A percentile compares a stretch with the other conserved stretches of the same genome.
Conservation (phyloP, 2,329 filamentous ascomycete species). For the Byssoonygena ceratinophila region DNA sequence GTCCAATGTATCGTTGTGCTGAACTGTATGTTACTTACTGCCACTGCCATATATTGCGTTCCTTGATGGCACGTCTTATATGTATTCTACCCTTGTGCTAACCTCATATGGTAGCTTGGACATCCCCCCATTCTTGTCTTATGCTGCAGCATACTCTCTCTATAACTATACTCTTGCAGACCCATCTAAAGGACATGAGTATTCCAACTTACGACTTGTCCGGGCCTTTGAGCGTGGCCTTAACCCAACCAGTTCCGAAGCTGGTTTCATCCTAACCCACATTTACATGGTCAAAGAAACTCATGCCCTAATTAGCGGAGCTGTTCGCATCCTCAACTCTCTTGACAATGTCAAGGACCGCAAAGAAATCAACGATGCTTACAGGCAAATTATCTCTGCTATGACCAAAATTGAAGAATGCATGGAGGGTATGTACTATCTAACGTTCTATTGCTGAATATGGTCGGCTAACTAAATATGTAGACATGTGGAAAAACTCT, state of each 20-base stretch:
- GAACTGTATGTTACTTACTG: slow-evolving; percentile 56
- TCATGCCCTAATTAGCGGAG: slow-evolving; percentile 62
- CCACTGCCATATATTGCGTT: background rate
- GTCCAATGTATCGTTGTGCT: slow-evolving; percentile 72
- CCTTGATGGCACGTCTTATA: background rate
- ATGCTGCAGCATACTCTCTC: slow-evolving; percentile 52
- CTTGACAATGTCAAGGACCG: slow-evolving; percentile 43
- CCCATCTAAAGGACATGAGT: slow-evolving; percentile 43
- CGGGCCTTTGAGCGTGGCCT: slow-evolving; percentile 86
- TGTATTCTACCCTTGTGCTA: background rate
- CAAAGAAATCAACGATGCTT: slow-evolving; percentile 52
- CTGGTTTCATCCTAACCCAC: slow-evolving; percentile 91
- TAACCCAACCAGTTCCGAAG: slow-evolving; percentile 77
- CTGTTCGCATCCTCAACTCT: slow-evolving; percentile 55
- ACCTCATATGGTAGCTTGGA: slow-evolving; percentile 42
- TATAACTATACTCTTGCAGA: slow-evolving; percentile 55
- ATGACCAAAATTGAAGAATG: slow-evolving; percentile 62
- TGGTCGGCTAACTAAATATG: background rate
- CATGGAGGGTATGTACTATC: slow-evolving; percentile 55
- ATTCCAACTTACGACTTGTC: slow-evolving; percentile 64
- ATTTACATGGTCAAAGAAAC: slow-evolving; percentile 92
- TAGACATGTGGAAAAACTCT: slow-evolving; percentile 80
- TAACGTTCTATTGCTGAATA: background rate
- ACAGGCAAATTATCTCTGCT: slow-evolving; percentile 51
- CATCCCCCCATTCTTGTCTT: slow-evolving; percentile 91